A percentile compares a stretch with the other conserved stretches of the same genome.
These are phyloP conservation scores for Alloascoidea africana DNA, from an alignment of 805 yeast genomes.

Conservation along the genomic window DNA sequence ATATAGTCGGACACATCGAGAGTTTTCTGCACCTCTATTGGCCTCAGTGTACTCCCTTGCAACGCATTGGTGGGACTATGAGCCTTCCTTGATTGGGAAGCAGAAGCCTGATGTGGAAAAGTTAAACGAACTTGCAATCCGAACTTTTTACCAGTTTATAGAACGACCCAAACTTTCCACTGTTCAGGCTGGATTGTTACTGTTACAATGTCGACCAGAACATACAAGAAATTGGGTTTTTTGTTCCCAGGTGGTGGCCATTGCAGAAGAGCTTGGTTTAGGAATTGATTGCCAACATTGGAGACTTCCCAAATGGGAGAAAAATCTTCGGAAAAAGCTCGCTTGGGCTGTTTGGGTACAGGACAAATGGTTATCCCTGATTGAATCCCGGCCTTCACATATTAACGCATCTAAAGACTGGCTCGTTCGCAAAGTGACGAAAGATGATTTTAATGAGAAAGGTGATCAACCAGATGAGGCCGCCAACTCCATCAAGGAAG, in stretches of 20 bases:
- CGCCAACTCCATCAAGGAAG: slow-evolving; percentile 25
- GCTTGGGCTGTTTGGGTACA: slow-evolving; percentile 95
- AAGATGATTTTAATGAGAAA: slow-evolving; percentile 69
- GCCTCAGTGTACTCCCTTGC: slow-evolving; percentile 88
- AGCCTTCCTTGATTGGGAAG: slow-evolving; percentile 56
- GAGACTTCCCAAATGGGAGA: slow-evolving; percentile 92
- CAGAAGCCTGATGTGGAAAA: slow-evolving; percentile 69
- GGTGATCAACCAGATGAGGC: slow-evolving; percentile 27
- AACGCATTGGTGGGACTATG: slow-evolving; percentile 89
- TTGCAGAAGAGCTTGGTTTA: slow-evolving; percentile 82
- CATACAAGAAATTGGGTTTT: slow-evolving; percentile 68
- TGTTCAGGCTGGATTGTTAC: slow-evolving; percentile 75
- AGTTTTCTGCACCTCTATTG: slow-evolving; percentile 76
- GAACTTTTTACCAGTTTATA: slow-evolving; percentile 52
- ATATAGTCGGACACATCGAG: slow-evolving; percentile 80
- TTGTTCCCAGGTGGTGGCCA: slow-evolving; percentile 73
- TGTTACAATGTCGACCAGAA: slow-evolving; percentile 38
- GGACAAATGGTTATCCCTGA: slow-evolving; percentile 80
- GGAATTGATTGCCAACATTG: slow-evolving; percentile 85
- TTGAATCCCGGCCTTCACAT: slow-evolving; percentile 78
- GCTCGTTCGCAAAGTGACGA: slow-evolving; percentile 54
- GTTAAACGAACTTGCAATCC: slow-evolving; percentile 51
- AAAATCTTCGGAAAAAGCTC: slow-evolving; percentile 70
- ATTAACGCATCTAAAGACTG: slow-evolving; percentile 58
- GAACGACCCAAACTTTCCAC: slow-evolving; percentile 85